Evolutionary conservation across 148 eudicot genomes (phyloP), one percentile per base, ranked within the genome.

Genomic region (Polygonum maritimum): DNA sequence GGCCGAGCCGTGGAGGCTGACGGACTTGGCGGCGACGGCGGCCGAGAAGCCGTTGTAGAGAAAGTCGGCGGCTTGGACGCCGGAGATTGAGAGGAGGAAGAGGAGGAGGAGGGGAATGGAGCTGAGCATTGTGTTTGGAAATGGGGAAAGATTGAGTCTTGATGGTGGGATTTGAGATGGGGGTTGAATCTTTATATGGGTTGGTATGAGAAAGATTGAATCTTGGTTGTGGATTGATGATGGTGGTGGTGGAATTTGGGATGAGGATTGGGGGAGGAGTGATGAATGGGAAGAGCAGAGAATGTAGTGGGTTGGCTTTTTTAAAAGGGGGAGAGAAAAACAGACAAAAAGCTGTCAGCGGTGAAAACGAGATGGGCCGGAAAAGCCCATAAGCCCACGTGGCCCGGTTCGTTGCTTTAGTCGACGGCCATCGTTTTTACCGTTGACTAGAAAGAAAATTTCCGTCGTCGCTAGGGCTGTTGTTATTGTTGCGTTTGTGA

Each of bases 1-100:
- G 10, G 78, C 71, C 12, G 78, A 39, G n/a, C 72, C 78, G 39
- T 63, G 16, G 44, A 67, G 45, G 21, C 19, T 62, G 7, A 76
- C 36, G 21, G 78, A 44, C 44, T 60, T 62, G 54, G 31, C 36
- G 54, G 48, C 69, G 13, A 21, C 57, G n/a, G 49, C 71, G 6
- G 8, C 36, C 55, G 39, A 45, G 78, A 76, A 76, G n/a, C 73
- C 78, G 35, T 47, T 15, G 44, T 41, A 76, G 38, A 60, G 1
- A 39, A 76, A 76, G 48, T 76, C 54, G 51, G 21, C 71, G 48
- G 10, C n/a, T 38, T 76, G 72, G 16, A 45, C 78, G 47, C 19
- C 44, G 71, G 44, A n/a, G 45, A 38, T 1, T 7, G 44, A 19
- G 39, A 63, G 16, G 78, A 76, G 52, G 69, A 7, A 0, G 21